Conservation (phyloP, 1,284 basidiomycete species). For the Boletellus deceptivus region DNA sequence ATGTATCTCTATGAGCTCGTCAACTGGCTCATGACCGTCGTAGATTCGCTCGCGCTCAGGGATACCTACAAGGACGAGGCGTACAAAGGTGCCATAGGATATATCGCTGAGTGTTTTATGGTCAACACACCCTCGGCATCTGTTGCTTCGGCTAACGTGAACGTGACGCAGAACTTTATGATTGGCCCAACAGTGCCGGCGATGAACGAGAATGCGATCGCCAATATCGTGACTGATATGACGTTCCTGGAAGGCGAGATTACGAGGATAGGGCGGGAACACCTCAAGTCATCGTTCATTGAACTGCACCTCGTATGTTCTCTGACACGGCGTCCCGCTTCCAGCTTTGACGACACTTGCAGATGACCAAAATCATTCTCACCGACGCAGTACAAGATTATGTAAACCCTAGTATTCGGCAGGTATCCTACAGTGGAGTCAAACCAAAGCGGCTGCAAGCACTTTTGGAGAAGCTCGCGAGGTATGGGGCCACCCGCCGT, state of each 20-base stretch:
- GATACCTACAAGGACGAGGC: constrained; percentile 85
- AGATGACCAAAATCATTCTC: constrained; percentile 81
- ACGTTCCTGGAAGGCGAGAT: constrained; percentile 85
- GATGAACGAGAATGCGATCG: constrained; percentile 87
- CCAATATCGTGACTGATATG: constrained; percentile 80
- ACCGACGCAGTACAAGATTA: constrained; percentile 76
- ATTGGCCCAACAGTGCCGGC: constrained; percentile 72
- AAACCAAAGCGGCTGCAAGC: constrained; percentile 74
- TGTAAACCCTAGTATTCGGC: constrained; percentile 71
- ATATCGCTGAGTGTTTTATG: constrained; percentile 87
- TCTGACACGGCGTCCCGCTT: neutral
- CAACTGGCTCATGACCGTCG: constrained; percentile 95
- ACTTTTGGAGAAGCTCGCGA: constrained; percentile 78
- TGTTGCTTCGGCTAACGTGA: constrained; percentile 5
- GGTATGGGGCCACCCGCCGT: constrained; percentile 60
- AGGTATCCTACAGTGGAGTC: constrained; percentile 69
- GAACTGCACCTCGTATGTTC: constrained; percentile 77
- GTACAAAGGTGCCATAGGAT: constrained; percentile 81
- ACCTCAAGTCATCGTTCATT: constrained; percentile 73
- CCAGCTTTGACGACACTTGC: constrained; percentile 13
- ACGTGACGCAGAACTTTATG: constrained; percentile 62
- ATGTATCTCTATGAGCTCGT: constrained; percentile 93
- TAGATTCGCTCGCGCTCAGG: constrained; percentile 88
- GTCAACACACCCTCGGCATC: constrained; percentile 38
- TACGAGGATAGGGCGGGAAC: constrained; percentile 65